Conservation (phyloP, 2,329 filamentous ascomycete species). For the Arthrobotrys musiformis region DNA sequence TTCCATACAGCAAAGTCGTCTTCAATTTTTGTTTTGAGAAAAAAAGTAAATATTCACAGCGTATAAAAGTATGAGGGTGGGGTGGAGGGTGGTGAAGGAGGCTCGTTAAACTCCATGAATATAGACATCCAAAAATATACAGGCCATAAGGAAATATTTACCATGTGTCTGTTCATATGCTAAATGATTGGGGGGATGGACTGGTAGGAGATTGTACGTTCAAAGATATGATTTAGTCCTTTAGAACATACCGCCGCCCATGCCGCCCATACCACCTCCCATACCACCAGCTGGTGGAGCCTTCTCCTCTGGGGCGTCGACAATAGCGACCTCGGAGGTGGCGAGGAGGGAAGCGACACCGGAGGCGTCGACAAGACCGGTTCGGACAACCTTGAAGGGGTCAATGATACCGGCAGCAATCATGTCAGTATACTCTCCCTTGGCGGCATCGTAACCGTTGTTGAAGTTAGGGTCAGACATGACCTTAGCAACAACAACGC, state of each 20-base stretch:
- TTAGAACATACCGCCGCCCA: constrained; percentile 74
- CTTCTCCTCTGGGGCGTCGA: constrained; percentile 96
- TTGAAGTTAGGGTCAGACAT: constrained; percentile 98
- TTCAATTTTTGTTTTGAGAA: background rate
- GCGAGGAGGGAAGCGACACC: constrained; percentile 96
- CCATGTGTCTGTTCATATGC: constrained; percentile 32
- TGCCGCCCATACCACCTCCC: constrained; percentile 66
- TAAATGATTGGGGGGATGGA: constrained; percentile 20
- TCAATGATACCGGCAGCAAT: constrained; percentile 96
- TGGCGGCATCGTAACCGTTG: constrained; percentile 95
- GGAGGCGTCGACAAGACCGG: constrained; percentile 90
- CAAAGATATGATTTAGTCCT: constrained; percentile 45
- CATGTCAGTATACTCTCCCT: constrained; percentile 99
- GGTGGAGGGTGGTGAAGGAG: background rate
- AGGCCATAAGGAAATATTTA: constrained; percentile 53
- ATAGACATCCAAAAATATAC: constrained; percentile 48
- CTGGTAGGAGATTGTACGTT: background rate
- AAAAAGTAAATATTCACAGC: constrained; percentile 48
- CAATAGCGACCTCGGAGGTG: constrained; percentile 97
- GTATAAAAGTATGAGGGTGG: background rate
- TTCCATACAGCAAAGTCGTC: constrained; percentile 49
- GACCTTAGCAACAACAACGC: constrained; percentile 96
- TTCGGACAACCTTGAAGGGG: constrained; percentile 98
- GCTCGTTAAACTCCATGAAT: constrained; percentile 52
- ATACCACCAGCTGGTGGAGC: constrained; percentile 68